Conservation (phyloP, 371 early-diverging fungal species). For the Haplosporangium sp. region DNA sequence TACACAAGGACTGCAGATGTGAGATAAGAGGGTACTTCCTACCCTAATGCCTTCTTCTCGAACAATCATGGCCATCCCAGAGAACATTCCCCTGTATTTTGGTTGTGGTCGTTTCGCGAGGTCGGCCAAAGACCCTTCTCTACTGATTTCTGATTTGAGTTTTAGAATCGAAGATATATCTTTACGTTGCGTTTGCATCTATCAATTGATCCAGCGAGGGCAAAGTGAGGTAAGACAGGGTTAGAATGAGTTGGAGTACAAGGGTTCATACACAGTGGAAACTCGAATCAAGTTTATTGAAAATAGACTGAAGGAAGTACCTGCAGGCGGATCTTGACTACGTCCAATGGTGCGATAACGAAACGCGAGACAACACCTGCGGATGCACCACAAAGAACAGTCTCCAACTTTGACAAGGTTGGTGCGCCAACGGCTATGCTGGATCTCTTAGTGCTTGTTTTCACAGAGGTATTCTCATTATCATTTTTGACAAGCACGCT, state of each 20-base stretch:
- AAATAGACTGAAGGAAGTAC: conserved; percentile 36
- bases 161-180: conserved; percentile 27
- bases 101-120: conserved; percentile 13
- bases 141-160: conserved; percentile 19
- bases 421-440: conserved; percentile 51
- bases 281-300: background rate
- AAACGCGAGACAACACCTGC: conserved; percentile 79
- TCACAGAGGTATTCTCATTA: background rate
- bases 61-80: conserved; percentile 67
- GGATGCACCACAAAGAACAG: conserved; percentile 74
- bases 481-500: background rate
- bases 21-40: conserved; percentile 17
- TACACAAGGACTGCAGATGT: background rate
- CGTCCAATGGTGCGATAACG: conserved; percentile 91
- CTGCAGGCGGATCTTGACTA: conserved; percentile 91
- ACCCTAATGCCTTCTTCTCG: conserved; percentile 83
- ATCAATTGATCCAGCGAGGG: background rate
- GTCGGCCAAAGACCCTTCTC: background rate
- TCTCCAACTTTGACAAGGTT: conserved; percentile 65
- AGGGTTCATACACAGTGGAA: background rate
- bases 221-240: background rate
- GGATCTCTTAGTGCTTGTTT: conserved; percentile 5
- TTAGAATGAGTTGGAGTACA: background rate
- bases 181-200: conserved; percentile 54
- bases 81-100: conserved; percentile 70